Evolutionary conservation across 768 basidiomycete species (phyloP).

Genomic region (Cystobasidium ongulense): DNA sequence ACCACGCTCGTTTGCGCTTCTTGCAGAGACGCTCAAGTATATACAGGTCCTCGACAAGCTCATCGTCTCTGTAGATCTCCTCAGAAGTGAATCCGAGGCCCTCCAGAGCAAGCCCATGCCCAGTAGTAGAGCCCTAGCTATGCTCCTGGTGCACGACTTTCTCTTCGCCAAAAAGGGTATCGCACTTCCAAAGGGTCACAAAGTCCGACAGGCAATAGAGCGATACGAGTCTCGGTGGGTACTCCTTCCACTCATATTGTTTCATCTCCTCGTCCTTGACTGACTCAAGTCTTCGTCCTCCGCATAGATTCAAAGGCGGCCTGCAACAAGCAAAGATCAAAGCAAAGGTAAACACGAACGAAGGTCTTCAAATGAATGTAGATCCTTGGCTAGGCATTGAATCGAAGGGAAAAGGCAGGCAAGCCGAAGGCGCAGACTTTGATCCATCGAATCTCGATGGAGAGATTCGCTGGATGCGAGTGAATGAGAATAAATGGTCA

Average conservation of each 20-base stretch:
- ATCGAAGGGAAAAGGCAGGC: constrained; percentile 37
- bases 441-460: constrained; percentile 33
- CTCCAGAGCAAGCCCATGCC: constrained; percentile 61
- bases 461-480: constrained; percentile 61
- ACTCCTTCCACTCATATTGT: neutral
- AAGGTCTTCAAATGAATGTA: constrained; percentile 47
- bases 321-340: constrained; percentile 58
- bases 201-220: constrained; percentile 76
- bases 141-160: constrained; percentile 84
- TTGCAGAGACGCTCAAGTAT: constrained; percentile 29
- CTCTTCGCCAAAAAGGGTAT: constrained; percentile 71
- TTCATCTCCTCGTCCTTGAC: neutral
- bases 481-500: constrained; percentile 66
- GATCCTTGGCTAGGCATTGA: constrained; percentile 33
- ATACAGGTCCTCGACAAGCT: constrained; percentile 15
- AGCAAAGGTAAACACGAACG: constrained; percentile 58
- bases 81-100: constrained; percentile 31
- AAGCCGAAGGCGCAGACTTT: constrained; percentile 31
- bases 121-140: constrained; percentile 59
- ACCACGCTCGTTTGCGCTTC: constrained; percentile 1
- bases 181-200: constrained; percentile 86
- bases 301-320: constrained; percentile 33
- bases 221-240: constrained; percentile 47
- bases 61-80: neutral
- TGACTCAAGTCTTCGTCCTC: neutral